Evolutionary conservation across 148 eudicot species (phyloP).

Genomic region (Cornus suecica): DNA sequence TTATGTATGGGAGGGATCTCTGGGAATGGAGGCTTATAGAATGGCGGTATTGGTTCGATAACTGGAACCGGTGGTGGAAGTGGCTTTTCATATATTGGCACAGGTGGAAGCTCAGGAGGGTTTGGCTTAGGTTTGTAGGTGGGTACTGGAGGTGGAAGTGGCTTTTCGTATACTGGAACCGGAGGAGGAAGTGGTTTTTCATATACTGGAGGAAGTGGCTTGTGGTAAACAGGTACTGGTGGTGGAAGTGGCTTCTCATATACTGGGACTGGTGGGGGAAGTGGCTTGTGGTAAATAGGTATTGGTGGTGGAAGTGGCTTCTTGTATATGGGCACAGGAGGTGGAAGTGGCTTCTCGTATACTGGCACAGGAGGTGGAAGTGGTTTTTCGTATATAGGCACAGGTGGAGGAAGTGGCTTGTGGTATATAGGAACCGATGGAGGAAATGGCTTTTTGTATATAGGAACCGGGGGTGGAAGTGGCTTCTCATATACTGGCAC

Average conservation of each 20-base stretch:
- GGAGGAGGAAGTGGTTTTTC: background rate
- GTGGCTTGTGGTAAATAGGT: background rate
- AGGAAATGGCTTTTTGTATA: constrained; percentile 1
- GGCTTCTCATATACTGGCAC: constrained; percentile 18
- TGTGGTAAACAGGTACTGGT: background rate
- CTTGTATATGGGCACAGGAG: background rate
- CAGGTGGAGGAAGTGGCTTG: constrained; percentile 4
- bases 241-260: background rate
- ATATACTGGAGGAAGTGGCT: background rate
- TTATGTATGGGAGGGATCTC: too few relatives aligned
- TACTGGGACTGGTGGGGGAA: background rate
- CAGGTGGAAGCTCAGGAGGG: background rate
- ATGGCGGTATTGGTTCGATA: too few relatives aligned
- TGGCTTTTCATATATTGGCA: background rate
- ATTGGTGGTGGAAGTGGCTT: background rate
- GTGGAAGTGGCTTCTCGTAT: background rate
- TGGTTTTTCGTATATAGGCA: background rate
- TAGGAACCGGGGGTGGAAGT: constrained; percentile 2
- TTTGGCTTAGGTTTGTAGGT: background rate
- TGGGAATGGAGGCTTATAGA: constrained; percentile 8
- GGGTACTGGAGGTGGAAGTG: background rate
- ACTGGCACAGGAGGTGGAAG: constrained; percentile 5
- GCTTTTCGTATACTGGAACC: background rate
- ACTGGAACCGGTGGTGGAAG: background rate
- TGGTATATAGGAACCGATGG: background rate